Evolutionary conservation across 2,329 filamentous ascomycete species (phyloP).

Genomic region (Xylariales sp.): DNA sequence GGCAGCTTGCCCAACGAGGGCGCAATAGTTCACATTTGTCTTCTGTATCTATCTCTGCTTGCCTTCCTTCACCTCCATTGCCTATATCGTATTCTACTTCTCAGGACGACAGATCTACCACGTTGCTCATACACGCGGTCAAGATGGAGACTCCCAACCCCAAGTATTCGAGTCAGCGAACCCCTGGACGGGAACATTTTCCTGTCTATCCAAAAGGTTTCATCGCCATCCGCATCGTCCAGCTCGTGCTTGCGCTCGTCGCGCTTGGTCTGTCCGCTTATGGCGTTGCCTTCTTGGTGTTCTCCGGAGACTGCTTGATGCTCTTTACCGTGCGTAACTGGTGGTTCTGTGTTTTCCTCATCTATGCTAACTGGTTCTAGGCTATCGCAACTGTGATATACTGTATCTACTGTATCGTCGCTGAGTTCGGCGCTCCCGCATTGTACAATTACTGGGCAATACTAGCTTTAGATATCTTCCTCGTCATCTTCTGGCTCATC

Average conservation of each 20-base stretch:
- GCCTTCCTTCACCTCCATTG: too few species aligned
- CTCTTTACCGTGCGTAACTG: conserved; percentile 37
- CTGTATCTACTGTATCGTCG: conserved; percentile 41
- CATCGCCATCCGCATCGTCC: conserved; percentile 38
- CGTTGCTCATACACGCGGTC: too few species aligned
- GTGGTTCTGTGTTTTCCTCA: conserved; percentile 3
- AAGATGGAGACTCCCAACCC: too few species aligned
- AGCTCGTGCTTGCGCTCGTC: conserved; percentile 40
- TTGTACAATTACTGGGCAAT: conserved; percentile 51
- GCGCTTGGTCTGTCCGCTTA: conserved; percentile 45
- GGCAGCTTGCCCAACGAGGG: too few species aligned
- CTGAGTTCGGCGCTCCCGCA: conserved; percentile 33
- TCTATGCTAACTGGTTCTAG: conserved; percentile 21
- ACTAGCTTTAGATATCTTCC: conserved; percentile 45
- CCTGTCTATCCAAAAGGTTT: conserved; percentile 41
- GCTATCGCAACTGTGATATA: conserved; percentile 39
- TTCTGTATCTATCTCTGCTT: too few species aligned
- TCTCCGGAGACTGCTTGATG: conserved; percentile 20
- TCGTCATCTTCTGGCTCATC: conserved; percentile 48
- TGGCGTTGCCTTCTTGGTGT: conserved; percentile 28
- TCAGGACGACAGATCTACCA: too few species aligned
- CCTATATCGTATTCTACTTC: neutral
- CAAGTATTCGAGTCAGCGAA: conserved; percentile 26
- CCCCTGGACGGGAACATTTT: conserved; percentile 39
- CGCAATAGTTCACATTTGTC: too few species aligned